A percentile compares a stretch with the other conserved stretches of the same genome.
These are phyloP conservation scores for Fusarium anthophilum DNA, from an alignment of 2,329 filamentous ascomycete species.

Conservation along the genomic window DNA sequence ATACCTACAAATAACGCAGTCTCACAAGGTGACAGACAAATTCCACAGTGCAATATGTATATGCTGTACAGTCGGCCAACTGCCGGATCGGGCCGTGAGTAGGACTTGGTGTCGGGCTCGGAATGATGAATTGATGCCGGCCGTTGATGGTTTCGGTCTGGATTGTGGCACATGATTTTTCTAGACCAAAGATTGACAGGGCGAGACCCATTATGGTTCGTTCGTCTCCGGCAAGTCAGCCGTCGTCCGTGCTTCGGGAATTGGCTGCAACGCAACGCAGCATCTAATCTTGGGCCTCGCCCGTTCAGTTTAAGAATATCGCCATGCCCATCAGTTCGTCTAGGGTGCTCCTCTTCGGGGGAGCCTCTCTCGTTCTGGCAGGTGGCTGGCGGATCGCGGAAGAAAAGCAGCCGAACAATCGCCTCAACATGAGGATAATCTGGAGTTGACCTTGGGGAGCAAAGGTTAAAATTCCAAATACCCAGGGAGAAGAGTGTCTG, in stretches of 20 bases:
- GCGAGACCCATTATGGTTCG: neutral
- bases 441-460: neutral
- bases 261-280: slow-evolving; percentile 2
- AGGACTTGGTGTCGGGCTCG: neutral
- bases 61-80: neutral
- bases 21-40: neutral
- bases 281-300: neutral
- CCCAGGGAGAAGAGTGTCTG: neutral
- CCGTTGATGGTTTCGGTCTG: neutral
- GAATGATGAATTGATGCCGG: slow-evolving; percentile 6
- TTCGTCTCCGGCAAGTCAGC: neutral
- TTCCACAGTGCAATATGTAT: neutral
- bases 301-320: neutral
- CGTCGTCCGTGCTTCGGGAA: neutral
- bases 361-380: slow-evolving; percentile 15
- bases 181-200: neutral
- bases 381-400: slow-evolving; percentile 12
- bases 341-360: neutral
- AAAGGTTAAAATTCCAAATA: neutral
- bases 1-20: neutral
- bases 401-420: neutral
- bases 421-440: slow-evolving; percentile 6
- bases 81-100: slow-evolving; percentile 21
- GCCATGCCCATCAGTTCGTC: neutral
- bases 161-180: neutral